Base-by-base conservation (phyloP, 2,329 filamentous ascomycete genomes). In the Scortechinia acanthostroma region DNA sequence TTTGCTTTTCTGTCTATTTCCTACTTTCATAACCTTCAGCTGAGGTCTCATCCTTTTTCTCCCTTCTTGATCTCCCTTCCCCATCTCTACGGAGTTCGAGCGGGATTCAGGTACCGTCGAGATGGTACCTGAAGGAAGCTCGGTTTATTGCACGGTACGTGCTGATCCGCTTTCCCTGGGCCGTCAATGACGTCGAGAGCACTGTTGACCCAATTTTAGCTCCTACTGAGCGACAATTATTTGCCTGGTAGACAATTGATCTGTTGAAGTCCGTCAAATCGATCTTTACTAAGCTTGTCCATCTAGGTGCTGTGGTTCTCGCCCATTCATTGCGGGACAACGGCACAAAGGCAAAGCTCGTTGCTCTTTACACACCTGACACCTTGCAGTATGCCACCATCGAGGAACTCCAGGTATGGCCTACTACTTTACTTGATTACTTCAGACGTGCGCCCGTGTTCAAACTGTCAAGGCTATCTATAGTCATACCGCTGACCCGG, bases 261-360 rank as follows among this genome's bases (percentile, higher is more conserved):
- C 10, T 30, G 25, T n/a, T 30, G 25, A n/a, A 30, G 10, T 30
- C n/a, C 25, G n/a, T n/a, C n/a, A n/a, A n/a, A n/a, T n/a, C n/a
- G n/a, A n/a, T n/a, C n/a, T n/a, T n/a, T n/a, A n/a, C n/a, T n/a
- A n/a, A n/a, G n/a, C n/a, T n/a, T n/a, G n/a, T n/a, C n/a, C n/a
- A n/a, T n/a, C n/a, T n/a, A 95, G 91, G 93, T 63, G 91, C 91
- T 48, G 80, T 93, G 55, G 91, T 98, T 42, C 81, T 98, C 51
- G 91, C 90, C 49, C 91, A 97, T 70, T 97, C 93, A 23, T 72
- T 98, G 47, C 86, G 88, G 65, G 93, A 98, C 83, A 85, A 82
- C 55, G 88, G 88, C 47, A 88, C 91, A 28, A 81, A 73, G 53
- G 93, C 88, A 70, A 91, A 89, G 70, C 74, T 98, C 55, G 90